Evolutionary conservation across 2,329 filamentous ascomycete species (phyloP).

Genomic region (Aspergillus brasiliensis): DNA sequence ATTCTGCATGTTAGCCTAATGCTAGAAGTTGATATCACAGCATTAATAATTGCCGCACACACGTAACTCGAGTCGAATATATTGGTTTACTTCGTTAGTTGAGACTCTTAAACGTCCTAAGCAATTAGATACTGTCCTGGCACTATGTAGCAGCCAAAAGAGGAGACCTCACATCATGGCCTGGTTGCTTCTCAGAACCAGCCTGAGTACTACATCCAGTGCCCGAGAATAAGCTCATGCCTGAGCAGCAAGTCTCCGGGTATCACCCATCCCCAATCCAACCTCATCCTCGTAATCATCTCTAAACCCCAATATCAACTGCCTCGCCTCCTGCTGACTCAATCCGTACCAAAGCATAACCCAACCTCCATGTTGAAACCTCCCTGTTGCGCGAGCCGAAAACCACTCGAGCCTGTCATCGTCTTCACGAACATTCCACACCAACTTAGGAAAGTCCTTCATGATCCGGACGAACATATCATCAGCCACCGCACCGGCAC

Average conservation of each 20-base stretch:
- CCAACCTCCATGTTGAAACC: slow-evolving; percentile 78
- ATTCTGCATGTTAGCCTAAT: too few relatives aligned
- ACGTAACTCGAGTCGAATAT: too few relatives aligned
- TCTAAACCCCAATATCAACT: slow-evolving; percentile 82
- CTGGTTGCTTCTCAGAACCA: not conserved
- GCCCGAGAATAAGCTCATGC: not conserved
- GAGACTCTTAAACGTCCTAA: too few relatives aligned
- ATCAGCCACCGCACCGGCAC: slow-evolving; percentile 76
- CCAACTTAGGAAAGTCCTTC: slow-evolving; percentile 86
- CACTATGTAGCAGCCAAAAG: too few relatives aligned
- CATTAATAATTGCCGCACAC: too few relatives aligned
- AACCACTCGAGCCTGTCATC: slow-evolving; percentile 98
- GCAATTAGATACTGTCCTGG: too few relatives aligned
- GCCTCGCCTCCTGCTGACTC: slow-evolving; percentile 74
- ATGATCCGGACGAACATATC: slow-evolving; percentile 93
- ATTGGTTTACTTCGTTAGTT: too few relatives aligned
- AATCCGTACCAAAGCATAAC: slow-evolving; percentile 97
- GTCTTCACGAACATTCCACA: slow-evolving; percentile 92
- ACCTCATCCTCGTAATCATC: slow-evolving; percentile 36
- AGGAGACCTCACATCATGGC: too few relatives aligned
- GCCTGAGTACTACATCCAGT: too few relatives aligned
- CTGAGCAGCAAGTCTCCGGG: not conserved
- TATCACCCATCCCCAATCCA: too few relatives aligned
- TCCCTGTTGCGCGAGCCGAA: slow-evolving; percentile 94
- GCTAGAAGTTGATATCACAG: too few relatives aligned